Evolutionary conservation across 768 basidiomycete genomes (phyloP).

Genomic region (Leccinum broughii): DNA sequence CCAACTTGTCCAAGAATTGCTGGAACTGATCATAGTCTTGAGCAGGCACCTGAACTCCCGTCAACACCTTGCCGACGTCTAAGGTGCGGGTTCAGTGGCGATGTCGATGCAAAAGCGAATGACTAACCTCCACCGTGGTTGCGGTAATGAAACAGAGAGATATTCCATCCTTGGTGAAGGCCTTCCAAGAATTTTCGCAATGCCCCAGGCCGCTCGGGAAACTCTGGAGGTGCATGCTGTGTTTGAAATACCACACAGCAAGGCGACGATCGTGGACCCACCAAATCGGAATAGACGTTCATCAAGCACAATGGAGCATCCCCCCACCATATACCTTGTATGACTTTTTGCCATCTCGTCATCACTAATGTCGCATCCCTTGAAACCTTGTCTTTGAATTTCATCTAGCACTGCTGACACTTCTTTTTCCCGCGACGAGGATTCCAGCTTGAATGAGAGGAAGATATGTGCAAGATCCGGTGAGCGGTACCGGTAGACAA

Average conservation of each 20-base stretch:
- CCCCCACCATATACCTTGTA: conserved; percentile 92
- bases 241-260: conserved; percentile 3
- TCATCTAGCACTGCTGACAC: conserved; percentile 61
- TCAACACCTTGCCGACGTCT: conserved; percentile 93
- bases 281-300: conserved; percentile 94
- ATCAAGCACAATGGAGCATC: conserved; percentile 69
- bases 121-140: conserved; percentile 92
- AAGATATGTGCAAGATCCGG: conserved; percentile 79
- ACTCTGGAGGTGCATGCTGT: conserved; percentile 54
- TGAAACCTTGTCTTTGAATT: conserved; percentile 71
- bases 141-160: conserved; percentile 95
- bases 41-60: conserved; percentile 89
- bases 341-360: conserved; percentile 96
- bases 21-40: conserved; percentile 67
- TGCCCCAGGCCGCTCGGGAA: conserved; percentile 93
- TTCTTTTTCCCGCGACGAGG: conserved; percentile 53
- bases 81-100: conserved; percentile 1
- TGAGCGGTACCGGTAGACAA: conserved; percentile 87
- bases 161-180: conserved; percentile 86
- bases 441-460: conserved; percentile 83
- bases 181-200: conserved; percentile 87
- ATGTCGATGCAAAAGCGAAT: not conserved
- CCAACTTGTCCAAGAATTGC: conserved; percentile 72
- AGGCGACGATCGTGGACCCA: conserved; percentile 39
- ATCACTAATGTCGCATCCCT: conserved; percentile 87